Evolutionary conservation across 176 grass and related monocot genomes (phyloP).

Genomic region (Guadua angustifolia): DNA sequence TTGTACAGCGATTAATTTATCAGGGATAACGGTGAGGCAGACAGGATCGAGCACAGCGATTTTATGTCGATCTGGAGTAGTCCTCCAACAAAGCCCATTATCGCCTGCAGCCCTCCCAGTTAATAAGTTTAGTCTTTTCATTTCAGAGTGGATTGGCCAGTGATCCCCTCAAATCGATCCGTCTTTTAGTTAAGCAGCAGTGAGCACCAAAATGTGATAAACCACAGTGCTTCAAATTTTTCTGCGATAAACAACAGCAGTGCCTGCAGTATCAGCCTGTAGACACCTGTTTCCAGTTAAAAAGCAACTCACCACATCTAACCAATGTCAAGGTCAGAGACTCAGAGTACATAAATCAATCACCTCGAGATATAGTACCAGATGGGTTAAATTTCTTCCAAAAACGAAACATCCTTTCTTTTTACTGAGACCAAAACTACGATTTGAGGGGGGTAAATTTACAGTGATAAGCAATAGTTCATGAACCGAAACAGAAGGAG

Average conservation of each 20-base stretch:
- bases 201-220: constrained; percentile 35
- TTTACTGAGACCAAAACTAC: constrained; percentile 15
- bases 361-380: not conserved
- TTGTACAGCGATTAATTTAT: not conserved
- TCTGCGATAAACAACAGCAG: constrained; percentile 50
- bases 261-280: constrained; percentile 37
- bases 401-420: not conserved
- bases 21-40: constrained; percentile 8
- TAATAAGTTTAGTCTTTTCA: constrained; percentile 54
- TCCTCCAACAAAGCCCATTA: constrained; percentile 49
- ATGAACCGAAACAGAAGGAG: constrained; percentile 2
- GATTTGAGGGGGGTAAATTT: not conserved
- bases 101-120: constrained; percentile 46
- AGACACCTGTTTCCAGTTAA: constrained; percentile 31
- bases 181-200: constrained; percentile 44
- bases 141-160: constrained; percentile 43
- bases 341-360: not conserved
- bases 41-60: constrained; percentile 36
- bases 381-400: constrained; percentile 12
- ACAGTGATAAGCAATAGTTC: not conserved
- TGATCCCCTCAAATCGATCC: constrained; percentile 53
- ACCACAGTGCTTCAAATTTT: not conserved
- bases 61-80: constrained; percentile 52
- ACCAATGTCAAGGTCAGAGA: constrained; percentile 1
- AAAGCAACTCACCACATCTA: constrained; percentile 15